phyloP scores from a whole-genome alignment of 2,329 filamentous ascomycete genomes.

The Sphaerostilbella broomeana region DNA sequence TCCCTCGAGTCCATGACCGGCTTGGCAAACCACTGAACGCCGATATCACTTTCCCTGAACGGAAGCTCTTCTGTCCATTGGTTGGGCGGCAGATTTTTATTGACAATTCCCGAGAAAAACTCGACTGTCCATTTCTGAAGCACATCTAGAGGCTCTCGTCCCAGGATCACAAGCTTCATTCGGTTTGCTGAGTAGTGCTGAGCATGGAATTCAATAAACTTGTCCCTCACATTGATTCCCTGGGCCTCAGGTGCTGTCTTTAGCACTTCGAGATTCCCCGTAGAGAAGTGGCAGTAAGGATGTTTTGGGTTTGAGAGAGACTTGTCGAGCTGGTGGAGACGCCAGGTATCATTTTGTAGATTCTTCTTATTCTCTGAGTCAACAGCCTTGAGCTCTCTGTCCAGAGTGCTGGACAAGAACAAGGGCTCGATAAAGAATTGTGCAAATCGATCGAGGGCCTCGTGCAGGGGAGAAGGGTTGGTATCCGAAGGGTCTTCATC shows the following conservation, averaged over 20 bases:
- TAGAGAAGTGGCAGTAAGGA: constrained; percentile 87
- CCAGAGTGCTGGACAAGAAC: constrained; percentile 76
- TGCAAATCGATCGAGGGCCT: constrained; percentile 82
- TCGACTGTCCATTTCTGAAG: constrained; percentile 79
- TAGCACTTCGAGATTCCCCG: constrained; percentile 78
- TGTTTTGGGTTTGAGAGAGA: constrained; percentile 81
- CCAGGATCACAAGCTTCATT: constrained; percentile 87
- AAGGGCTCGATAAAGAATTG: constrained; percentile 90
- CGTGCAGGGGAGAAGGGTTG: constrained; percentile 60
- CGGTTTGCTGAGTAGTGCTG: constrained; percentile 87
- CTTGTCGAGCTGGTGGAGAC: constrained; percentile 81
- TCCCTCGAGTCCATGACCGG: constrained; percentile 84
- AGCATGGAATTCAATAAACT: constrained; percentile 88
- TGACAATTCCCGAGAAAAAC: constrained; percentile 71
- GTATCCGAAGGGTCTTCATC: constrained; percentile 47
- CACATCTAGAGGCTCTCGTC: constrained; percentile 73
- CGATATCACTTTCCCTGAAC: constrained; percentile 43
- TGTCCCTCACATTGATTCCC: constrained; percentile 78
- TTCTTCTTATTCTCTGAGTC: constrained; percentile 99
- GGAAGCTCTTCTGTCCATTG: constrained; percentile 47
- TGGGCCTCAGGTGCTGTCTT: constrained; percentile 73
- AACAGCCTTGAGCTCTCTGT: constrained; percentile 80
- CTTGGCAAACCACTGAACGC: constrained; percentile 75
- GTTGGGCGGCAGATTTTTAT: constrained; percentile 67
- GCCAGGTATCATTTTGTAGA: constrained; percentile 82